Evolutionary conservation across 805 yeast species (phyloP).

Genomic region (Pichia nanzhaoensis): DNA sequence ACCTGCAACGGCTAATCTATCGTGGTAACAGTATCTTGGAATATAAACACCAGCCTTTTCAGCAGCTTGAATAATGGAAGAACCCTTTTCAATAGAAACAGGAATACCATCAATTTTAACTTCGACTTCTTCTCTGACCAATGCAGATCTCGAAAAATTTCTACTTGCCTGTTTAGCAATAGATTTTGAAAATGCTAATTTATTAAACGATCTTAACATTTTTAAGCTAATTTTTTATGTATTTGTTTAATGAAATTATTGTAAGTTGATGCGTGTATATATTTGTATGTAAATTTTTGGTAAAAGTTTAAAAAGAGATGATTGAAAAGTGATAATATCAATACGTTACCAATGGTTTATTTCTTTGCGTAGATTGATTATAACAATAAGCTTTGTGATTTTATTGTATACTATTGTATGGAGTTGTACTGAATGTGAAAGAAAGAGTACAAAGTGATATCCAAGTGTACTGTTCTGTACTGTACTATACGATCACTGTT

Average conservation of each 20-base stretch:
- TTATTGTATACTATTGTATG: no score
- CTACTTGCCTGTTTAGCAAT: slow-evolving; percentile 12
- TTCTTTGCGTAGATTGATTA: no score
- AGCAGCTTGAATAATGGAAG: slow-evolving; percentile 85
- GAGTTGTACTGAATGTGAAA: no score
- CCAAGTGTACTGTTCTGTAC: no score
- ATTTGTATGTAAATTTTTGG: slow-evolving; percentile 1
- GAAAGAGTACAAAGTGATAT: no score
- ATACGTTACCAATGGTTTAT: no score
- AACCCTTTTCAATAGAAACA: slow-evolving; percentile 77
- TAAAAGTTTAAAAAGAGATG: not conserved
- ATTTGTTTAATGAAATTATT: slow-evolving; percentile 4
- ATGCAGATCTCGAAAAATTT: slow-evolving; percentile 8
- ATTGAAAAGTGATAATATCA: no score
- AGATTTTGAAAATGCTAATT: slow-evolving; percentile 9
- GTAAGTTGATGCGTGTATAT: not conserved
- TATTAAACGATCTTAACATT: slow-evolving; percentile 16
- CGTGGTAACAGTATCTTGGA: slow-evolving; percentile 90
- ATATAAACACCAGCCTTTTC: slow-evolving; percentile 85
- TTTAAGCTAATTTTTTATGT: not conserved
- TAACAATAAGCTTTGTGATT: no score
- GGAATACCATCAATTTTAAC: slow-evolving; percentile 61
- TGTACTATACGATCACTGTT: no score
- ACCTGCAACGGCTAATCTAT: slow-evolving; percentile 84
- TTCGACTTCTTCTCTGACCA: slow-evolving; percentile 23